Base-by-base conservation (phyloP, 2,329 filamentous ascomycete genomes). In the Xylariaceae sp. region DNA sequence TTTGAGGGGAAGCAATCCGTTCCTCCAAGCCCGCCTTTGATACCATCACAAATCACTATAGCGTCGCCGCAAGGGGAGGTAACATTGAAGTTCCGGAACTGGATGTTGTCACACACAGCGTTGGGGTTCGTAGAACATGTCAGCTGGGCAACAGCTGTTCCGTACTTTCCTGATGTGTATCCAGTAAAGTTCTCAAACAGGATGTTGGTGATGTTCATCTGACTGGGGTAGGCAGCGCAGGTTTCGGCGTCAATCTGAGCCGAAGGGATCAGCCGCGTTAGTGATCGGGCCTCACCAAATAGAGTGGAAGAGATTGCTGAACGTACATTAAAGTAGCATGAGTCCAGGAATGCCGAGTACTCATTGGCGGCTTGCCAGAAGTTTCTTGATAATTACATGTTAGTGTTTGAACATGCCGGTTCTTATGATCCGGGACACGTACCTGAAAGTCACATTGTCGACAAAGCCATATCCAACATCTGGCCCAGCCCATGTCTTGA, bases 401-500 rank as follows among this genome's bases (percentile, higher is more conserved):
- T 27, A 27, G 22, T 27, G 4, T 27, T 5, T 27, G 22, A 27
- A 5, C 22, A 27, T n/a, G 22, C 4, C 7, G 22, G 22, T 7
- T 27, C 7, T 4, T 27, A 27, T 7, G 7, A 27, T 27, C 22
- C 4, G 30, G 39, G 17, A 31, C n/a, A 15, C 3, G 19, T 38
- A 17, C 7, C 11, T 44, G 10, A 12, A 11, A 31, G 31, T 27
- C 6, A 11, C 33, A 49, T 48, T 9, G 49, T 53, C 73, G 54
- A 84, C 78, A 47, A 76, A 82, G 9, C 81, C 81, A 51, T 81
- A 82, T 2, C 81, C 81, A 1, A 77, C 75, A 40, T 75, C 66
- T 2, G 71, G 66, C 0, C 81, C 81, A 0, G 81, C 81, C 81
- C 81, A 84, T 2, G 75, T 73, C 68, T 85, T 85, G 40, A 85